These are phyloP conservation scores for Vitis cinerea DNA, from an alignment of 164 flowering plant species.

Conservation along the genomic window DNA sequence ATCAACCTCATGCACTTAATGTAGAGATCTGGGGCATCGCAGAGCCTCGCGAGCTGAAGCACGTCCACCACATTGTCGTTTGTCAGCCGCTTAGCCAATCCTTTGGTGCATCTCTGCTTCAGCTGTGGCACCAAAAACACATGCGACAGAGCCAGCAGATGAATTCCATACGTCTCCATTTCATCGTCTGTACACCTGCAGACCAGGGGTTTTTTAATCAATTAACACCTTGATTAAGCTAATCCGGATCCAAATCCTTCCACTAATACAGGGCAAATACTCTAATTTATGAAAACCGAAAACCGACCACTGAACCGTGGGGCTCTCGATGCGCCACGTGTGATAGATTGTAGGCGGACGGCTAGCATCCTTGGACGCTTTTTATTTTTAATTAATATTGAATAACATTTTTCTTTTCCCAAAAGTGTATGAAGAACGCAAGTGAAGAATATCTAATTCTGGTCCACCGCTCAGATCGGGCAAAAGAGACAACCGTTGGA, in stretches of 20 bases:
- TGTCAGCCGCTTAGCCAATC: slow-evolving; percentile 43
- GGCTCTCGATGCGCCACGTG: not conserved
- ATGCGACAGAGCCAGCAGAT: slow-evolving; percentile 79
- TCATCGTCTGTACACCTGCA: slow-evolving; percentile 72
- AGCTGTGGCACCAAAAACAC: slow-evolving; percentile 63
- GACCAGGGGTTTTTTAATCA: not conserved
- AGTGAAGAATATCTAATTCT: not conserved
- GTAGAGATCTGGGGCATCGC: slow-evolving; percentile 82
- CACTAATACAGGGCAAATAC: no score
- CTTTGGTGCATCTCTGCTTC: slow-evolving; percentile 67
- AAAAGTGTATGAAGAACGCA: not conserved
- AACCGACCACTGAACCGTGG: not conserved
- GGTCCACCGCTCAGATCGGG: no score
- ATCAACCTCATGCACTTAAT: slow-evolving; percentile 75
- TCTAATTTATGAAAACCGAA: no score
- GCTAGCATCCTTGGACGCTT: not conserved
- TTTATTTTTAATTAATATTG: not conserved
- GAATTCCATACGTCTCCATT: slow-evolving; percentile 71
- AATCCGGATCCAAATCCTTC: no score
- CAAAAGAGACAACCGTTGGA: not conserved
- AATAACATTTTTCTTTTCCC: no score
- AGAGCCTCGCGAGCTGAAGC: slow-evolving; percentile 72
- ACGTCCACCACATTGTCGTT: slow-evolving; percentile 79
- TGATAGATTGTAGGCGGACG: not conserved
- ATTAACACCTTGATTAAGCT: no score